Evolutionary conservation across 208 protist genomes (phyloP).

Genomic region (Kentomonas sorsogonicus): DNA sequence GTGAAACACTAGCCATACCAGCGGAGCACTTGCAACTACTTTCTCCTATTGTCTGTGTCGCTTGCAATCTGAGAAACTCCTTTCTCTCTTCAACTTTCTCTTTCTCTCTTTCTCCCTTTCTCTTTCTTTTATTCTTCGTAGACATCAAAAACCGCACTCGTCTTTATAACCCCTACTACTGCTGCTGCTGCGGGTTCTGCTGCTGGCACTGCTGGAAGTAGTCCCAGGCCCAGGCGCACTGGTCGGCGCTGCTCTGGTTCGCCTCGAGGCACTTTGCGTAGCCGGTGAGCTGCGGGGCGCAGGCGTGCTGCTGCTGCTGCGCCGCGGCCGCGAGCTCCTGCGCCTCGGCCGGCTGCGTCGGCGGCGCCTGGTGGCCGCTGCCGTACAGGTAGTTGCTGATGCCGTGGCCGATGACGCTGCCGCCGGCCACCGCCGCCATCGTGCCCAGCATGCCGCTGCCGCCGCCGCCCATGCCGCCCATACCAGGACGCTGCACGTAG

Average conservation of each 20-base stretch:
- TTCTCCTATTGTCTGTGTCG: too few species aligned
- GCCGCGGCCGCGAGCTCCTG: constrained; percentile 69
- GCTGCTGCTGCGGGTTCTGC: constrained; percentile 18
- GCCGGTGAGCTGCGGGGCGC: constrained; percentile 55
- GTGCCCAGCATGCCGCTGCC: constrained; percentile 75
- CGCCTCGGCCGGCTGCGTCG: constrained; percentile 74
- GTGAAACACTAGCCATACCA: too few species aligned
- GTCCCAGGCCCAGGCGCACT: constrained; percentile 87
- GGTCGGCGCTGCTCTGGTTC: constrained; percentile 46
- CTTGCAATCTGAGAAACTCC: too few species aligned
- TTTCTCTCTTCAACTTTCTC: too few species aligned
- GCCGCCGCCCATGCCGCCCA: constrained; percentile 28
- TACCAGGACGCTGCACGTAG: constrained; percentile 48
- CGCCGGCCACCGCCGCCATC: constrained; percentile 76
- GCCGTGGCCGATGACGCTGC: constrained; percentile 80
- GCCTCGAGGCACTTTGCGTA: constrained; percentile 85
- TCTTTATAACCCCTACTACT: background rate
- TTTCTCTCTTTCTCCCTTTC: too few species aligned
- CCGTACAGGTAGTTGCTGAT: constrained; percentile 86
- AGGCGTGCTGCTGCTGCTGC: constrained; percentile 51
- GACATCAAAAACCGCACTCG: background rate
- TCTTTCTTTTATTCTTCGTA: background rate
- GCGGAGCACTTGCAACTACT: too few species aligned
- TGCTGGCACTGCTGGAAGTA: constrained; percentile 79
- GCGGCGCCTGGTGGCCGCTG: constrained; percentile 49